Percentiles rank a stretch among this genome's conserved stretches.
Conservation (phyloP, 176 grass and related monocot species). For the Pharus latifolius region DNA sequence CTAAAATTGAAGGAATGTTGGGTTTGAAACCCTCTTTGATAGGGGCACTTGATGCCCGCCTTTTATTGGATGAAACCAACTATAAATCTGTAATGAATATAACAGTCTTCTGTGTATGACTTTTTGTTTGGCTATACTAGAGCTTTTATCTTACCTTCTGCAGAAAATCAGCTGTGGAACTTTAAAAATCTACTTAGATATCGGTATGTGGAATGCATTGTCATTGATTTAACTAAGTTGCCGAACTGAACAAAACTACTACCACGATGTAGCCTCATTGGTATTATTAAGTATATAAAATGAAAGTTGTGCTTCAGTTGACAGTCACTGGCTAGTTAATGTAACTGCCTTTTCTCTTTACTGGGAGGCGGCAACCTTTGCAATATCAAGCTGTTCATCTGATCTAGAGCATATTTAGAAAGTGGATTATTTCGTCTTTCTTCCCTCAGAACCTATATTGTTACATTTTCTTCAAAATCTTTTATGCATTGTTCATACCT, state of each 20-base stretch:
- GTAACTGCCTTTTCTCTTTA: not conserved
- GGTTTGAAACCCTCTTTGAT: too few species aligned
- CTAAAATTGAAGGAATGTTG: not conserved
- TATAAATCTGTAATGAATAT: not conserved
- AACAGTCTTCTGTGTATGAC: not conserved
- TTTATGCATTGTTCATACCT: not conserved
- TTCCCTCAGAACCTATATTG: not conserved
- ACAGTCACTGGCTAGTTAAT: not conserved
- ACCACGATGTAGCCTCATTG: not conserved
- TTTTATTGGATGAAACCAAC: not conserved
- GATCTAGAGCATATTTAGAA: not conserved
- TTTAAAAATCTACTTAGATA: not conserved
- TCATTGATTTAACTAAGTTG: not conserved
- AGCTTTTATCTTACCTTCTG: not conserved
- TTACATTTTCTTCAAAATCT: not conserved
- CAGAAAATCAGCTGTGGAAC: not conserved
- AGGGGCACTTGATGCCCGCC: too few species aligned
- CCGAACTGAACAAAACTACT: not conserved
- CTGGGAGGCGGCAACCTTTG: not conserved
- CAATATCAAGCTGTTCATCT: not conserved
- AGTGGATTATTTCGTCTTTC: not conserved
- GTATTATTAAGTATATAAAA: slow-evolving; percentile 1
- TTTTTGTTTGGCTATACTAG: not conserved
- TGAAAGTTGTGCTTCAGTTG: not conserved
- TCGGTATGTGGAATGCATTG: not conserved